A percentile compares a stretch with the other conserved stretches of the same genome.
These are phyloP conservation scores for Eucalyptus erythrocorys DNA, from an alignment of 345 rosid genomes.

Conservation along the genomic window DNA sequence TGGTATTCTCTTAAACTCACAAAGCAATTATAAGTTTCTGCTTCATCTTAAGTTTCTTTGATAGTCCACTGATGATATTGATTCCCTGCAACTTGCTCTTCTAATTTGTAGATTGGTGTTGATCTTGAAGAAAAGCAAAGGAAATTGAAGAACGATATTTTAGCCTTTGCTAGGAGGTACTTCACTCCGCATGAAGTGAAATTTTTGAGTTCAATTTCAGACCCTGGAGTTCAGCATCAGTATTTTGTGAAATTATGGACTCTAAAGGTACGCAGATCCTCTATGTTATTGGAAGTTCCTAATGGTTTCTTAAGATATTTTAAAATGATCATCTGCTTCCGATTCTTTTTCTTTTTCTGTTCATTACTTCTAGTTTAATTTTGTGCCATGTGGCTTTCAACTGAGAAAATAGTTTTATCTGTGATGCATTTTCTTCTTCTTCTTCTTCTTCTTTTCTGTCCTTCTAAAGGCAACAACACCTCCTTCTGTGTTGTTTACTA, in stretches of 20 bases:
- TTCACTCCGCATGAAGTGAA: slow-evolving; percentile 49
- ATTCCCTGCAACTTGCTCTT: not conserved
- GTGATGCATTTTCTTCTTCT: not conserved
- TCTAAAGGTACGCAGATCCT: slow-evolving; percentile 42
- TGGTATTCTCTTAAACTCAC: not conserved
- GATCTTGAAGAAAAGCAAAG: slow-evolving; percentile 82
- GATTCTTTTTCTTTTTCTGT: not conserved
- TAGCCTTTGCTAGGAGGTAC: slow-evolving; percentile 53
- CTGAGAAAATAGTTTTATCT: not conserved
- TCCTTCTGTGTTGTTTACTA: not conserved
- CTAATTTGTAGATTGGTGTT: slow-evolving; percentile 50
- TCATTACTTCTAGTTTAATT: not conserved
- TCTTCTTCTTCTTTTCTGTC: not conserved
- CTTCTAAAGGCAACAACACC: not conserved
- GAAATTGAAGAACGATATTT: slow-evolving; percentile 30
- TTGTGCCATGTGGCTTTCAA: not conserved
- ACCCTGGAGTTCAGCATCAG: slow-evolving; percentile 42
- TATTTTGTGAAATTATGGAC: slow-evolving; percentile 88
- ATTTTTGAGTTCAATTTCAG: slow-evolving; percentile 40
- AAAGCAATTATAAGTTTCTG: not conserved
- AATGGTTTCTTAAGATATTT: not conserved
- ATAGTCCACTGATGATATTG: not conserved
- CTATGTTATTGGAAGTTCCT: not conserved
- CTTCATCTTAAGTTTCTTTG: not conserved
- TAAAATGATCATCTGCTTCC: not conserved